Conservation (phyloP, 2,329 filamentous ascomycete species). For the Scedosporium dehoogii region DNA sequence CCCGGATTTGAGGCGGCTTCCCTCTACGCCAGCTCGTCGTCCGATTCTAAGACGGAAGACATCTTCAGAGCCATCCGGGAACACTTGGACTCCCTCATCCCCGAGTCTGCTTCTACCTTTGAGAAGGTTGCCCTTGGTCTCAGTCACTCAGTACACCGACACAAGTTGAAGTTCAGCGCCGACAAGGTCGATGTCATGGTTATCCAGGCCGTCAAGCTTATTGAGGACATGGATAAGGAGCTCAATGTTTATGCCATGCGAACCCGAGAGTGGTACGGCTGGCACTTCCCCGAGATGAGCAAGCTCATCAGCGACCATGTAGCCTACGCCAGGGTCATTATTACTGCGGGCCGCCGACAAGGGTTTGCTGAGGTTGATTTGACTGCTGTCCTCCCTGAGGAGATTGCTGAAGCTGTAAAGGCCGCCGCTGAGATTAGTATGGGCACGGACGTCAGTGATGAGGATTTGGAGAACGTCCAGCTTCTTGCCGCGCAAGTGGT, state of each 20-base stretch:
- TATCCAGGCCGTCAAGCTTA: constrained; percentile 85
- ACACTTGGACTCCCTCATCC: constrained; percentile 81
- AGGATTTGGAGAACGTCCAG: constrained; percentile 89
- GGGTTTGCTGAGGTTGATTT: constrained; percentile 70
- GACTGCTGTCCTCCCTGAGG: constrained; percentile 85
- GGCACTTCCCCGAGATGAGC: constrained; percentile 98
- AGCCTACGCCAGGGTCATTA: constrained; percentile 80
- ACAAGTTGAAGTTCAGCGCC: constrained; percentile 97
- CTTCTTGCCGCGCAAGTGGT: constrained; percentile 89
- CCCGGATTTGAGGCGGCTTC: constrained; percentile 78
- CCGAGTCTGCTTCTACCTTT: constrained; percentile 74
- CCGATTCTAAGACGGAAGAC: constrained; percentile 60
- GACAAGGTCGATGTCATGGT: constrained; percentile 99
- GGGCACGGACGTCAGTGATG: constrained; percentile 91
- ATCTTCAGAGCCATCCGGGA: constrained; percentile 91
- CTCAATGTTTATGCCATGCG: constrained; percentile 98
- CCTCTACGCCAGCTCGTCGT: constrained; percentile 70
- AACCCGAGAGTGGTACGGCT: constrained; percentile 99
- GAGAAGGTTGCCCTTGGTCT: constrained; percentile 93
- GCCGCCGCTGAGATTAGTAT: constrained; percentile 92
- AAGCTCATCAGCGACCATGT: constrained; percentile 97
- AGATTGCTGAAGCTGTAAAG: constrained; percentile 87
- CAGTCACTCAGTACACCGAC: constrained; percentile 89
- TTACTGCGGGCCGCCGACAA: constrained; percentile 80
- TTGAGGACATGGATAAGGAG: constrained; percentile 97